Base-by-base conservation (phyloP, 2,329 filamentous ascomycete species). In the Mariannaea sp. region DNA sequence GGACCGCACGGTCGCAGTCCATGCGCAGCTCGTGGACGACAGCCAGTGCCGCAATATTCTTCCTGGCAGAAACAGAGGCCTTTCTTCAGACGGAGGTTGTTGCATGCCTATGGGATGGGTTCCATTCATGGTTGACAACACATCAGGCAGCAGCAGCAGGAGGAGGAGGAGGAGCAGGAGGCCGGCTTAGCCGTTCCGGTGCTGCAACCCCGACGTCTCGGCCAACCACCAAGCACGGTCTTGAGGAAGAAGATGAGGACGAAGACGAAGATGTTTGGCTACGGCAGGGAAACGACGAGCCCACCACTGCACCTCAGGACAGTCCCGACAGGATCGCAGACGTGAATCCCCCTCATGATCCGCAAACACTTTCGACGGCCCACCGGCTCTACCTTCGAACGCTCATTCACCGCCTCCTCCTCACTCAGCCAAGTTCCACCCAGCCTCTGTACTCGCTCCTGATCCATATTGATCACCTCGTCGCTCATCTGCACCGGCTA, bases 11-110 rank as follows among this genome's bases (percentile, higher is more conserved):
- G 14, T 80, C 82, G 4, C 78, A 80, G 27, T 80, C 83, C 1
- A 88, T 96, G 80, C 85, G 94, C 13, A 88, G 86, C 58, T 83
- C 93, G 1, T 99, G 94, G 94, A 93, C 92, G 0, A 95, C 90
- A 0, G 88, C 89, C 62, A 92, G 89, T 66, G 89, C 92, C 2
- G 88, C 90, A 1, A 83, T 96, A 4, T 97, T 96, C 73, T 89
- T 97, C 62, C 78, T 97, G 3, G 90, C 89, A 0, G 92, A 97
- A 69, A 87, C 90, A 12, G 89, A 93, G 61, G 85, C 85, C 3
- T 97, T 96, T 65, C 85, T 97, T 38, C 93, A 97, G 70, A 90
- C 89, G 1, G 92, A 96, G 67, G 87, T 97, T 6, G 87, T 97
- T 12, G 84, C 86, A 55, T 86, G 86, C 26, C 86, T 90, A 1